These are phyloP conservation scores for Tolypocladium amazonense DNA, from an alignment of 2,329 filamentous ascomycete genomes.

Conservation along the genomic window DNA sequence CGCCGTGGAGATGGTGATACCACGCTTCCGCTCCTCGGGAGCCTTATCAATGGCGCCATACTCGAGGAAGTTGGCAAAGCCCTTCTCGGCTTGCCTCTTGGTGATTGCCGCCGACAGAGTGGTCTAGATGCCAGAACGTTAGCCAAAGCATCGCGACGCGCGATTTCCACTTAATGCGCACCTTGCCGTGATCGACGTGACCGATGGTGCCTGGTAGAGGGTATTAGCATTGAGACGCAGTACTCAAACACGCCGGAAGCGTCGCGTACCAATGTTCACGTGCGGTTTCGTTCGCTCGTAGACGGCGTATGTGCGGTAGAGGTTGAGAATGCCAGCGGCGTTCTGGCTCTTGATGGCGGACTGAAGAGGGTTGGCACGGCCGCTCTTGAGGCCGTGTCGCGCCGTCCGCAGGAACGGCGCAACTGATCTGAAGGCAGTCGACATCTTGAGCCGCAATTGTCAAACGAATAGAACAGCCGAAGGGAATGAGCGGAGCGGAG, in stretches of 20 bases:
- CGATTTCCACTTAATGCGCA: conserved; percentile 24
- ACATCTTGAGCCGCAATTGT: conserved; percentile 48
- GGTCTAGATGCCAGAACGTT: conserved; percentile 50
- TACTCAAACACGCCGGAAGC: neutral
- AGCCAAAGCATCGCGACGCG: neutral
- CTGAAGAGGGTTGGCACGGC: conserved; percentile 68
- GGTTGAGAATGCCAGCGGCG: conserved; percentile 52
- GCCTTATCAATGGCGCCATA: conserved; percentile 99
- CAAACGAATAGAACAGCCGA: conserved; percentile 14
- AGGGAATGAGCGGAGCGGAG: conserved; percentile 10
- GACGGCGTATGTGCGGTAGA: conserved; percentile 54
- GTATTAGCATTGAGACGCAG: neutral
- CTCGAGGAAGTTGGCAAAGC: conserved; percentile 86
- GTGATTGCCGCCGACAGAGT: conserved; percentile 98
- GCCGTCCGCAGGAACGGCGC: conserved; percentile 75
- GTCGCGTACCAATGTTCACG: conserved; percentile 81
- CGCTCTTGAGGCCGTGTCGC: conserved; percentile 60
- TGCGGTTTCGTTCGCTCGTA: conserved; percentile 93
- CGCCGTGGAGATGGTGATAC: conserved; percentile 97
- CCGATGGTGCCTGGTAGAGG: conserved; percentile 70
- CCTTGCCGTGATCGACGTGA: conserved; percentile 99
- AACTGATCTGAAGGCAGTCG: conserved; percentile 66
- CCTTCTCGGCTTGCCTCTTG: conserved; percentile 93
- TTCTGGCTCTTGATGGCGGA: conserved; percentile 53
- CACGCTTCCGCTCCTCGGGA: conserved; percentile 97